These are phyloP conservation scores for Pichia pseudocactophila DNA, from an alignment of 805 yeast species.

Conservation along the genomic window DNA sequence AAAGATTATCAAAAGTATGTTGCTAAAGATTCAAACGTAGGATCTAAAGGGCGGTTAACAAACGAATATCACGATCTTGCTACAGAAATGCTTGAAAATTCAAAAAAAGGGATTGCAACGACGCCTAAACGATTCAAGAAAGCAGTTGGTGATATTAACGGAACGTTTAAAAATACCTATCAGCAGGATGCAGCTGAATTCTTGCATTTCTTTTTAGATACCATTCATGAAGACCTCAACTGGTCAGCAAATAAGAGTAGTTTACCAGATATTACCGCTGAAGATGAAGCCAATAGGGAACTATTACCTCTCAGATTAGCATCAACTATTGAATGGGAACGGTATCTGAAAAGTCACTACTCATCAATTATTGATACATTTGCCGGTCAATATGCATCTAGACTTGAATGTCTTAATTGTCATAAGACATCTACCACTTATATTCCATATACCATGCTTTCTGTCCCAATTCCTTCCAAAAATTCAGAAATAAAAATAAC, in stretches of 20 bases:
- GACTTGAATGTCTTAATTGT: conserved; percentile 65
- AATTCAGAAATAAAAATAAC: conserved; percentile 32
- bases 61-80: conserved; percentile 43
- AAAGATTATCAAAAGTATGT: conserved; percentile 58
- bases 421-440: conserved; percentile 74
- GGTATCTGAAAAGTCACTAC: conserved; percentile 69
- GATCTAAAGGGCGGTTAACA: conserved; percentile 74
- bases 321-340: conserved; percentile 86
- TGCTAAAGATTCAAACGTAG: conserved; percentile 63
- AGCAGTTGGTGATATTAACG: conserved; percentile 57
- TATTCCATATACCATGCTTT: conserved; percentile 69
- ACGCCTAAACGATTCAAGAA: conserved; percentile 40
- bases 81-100: conserved; percentile 35
- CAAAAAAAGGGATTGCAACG: conserved; percentile 13
- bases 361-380: conserved; percentile 74
- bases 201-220: conserved; percentile 63
- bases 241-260: conserved; percentile 46
- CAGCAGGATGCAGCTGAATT: conserved; percentile 88
- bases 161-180: conserved; percentile 53
- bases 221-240: conserved; percentile 78
- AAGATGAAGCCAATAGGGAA: conserved; percentile 69
- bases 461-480: conserved; percentile 63
- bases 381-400: conserved; percentile 86
- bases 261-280: conserved; percentile 45
- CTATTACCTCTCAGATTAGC: conserved; percentile 67